Evolutionary conservation across 2,329 filamentous ascomycete genomes (phyloP), one percentile per base, ranked within the genome.

Genomic region (Aspergillus spinulosporus): DNA sequence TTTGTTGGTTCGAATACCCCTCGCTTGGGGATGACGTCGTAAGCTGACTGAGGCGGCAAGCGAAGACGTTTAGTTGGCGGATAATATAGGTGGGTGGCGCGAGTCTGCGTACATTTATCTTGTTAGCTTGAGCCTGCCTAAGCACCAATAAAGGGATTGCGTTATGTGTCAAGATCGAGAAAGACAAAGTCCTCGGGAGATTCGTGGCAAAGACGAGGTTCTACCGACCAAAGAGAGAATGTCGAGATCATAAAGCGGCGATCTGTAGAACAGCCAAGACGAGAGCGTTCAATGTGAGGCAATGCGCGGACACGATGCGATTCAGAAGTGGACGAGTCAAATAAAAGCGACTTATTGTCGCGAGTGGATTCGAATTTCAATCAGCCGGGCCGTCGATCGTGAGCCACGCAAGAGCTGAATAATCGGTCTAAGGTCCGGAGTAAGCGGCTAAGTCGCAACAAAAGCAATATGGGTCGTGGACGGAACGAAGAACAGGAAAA

Each of bases 261-360:
- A 34, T 34, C 36, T n/a, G 8, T 49, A 34, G 29, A 49, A 39
- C 28, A 14, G 14, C 15, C 26, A 31, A 37, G 14, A 21, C 8
- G 39, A 6, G 15, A 37, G 28, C 6, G 49, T n/a, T 42, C 12
- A 40, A 34, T 51, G 60, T 48, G 54, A 62, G 59, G 57, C 32
- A 49, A 59, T 54, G 54, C n/a, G 26, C n/a, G 5, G 36, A n/a
- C 15, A 49, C 51, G 53, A 59, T 61, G 59, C 46, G 60, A 58
- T 50, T 64, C 53, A 58, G 56, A 60, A 59, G 59, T 57, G 58
- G 61, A 56, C 54, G 54, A 59, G 51, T 55, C 45, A 59, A 55
- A 31, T 45, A 59, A 64, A 61, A 59, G 54, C 59, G 58, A 59
- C 56, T 53, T 39, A 12, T 49, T 59, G 60, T 64, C 58, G 60